Percentiles rank a stretch among this genome's conserved stretches.
These are phyloP conservation scores for Colletotrichum lini DNA, from an alignment of 2,329 filamentous ascomycete genomes.

Conservation along the genomic window DNA sequence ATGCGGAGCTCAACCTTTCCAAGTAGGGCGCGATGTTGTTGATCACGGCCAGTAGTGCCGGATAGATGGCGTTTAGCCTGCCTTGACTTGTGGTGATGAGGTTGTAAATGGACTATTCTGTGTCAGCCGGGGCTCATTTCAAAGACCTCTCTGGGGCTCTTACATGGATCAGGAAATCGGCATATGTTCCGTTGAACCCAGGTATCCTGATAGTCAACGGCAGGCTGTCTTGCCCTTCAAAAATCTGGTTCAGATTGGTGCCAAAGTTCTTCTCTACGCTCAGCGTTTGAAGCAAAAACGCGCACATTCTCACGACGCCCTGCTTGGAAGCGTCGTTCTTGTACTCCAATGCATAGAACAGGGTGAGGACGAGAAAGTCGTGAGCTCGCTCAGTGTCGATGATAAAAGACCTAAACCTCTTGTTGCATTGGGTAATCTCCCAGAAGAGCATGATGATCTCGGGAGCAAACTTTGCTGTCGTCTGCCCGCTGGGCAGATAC, in stretches of 20 bases:
- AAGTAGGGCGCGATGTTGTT: conserved; percentile 93
- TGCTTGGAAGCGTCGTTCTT: conserved; percentile 89
- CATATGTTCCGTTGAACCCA: conserved; percentile 91
- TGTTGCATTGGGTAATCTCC: conserved; percentile 98
- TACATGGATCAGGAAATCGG: conserved; percentile 92
- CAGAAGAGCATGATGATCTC: conserved; percentile 98
- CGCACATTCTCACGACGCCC: conserved; percentile 94
- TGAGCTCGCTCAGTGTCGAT: conserved; percentile 95
- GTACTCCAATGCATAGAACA: conserved; percentile 95
- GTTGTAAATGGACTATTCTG: conserved; percentile 84
- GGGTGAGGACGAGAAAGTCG: conserved; percentile 89
- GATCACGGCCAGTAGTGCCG: conserved; percentile 90
- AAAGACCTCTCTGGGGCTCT: conserved; percentile 50
- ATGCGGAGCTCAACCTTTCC: conserved; percentile 80
- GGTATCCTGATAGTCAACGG: conserved; percentile 85
- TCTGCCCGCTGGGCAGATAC: conserved; percentile 88
- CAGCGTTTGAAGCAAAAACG: conserved; percentile 95
- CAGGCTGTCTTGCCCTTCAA: conserved; percentile 89
- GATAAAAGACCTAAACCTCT: conserved; percentile 95
- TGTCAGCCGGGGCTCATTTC: conserved; percentile 32
- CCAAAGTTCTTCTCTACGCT: conserved; percentile 95
- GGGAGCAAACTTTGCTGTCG: conserved; percentile 86
- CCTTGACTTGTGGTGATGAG: conserved; percentile 94
- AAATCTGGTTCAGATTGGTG: conserved; percentile 88
- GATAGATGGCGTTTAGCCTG: conserved; percentile 91